These are phyloP conservation scores for Monilinia fructigena DNA, from an alignment of 2,329 filamentous ascomycete genomes.

Conservation along the genomic window DNA sequence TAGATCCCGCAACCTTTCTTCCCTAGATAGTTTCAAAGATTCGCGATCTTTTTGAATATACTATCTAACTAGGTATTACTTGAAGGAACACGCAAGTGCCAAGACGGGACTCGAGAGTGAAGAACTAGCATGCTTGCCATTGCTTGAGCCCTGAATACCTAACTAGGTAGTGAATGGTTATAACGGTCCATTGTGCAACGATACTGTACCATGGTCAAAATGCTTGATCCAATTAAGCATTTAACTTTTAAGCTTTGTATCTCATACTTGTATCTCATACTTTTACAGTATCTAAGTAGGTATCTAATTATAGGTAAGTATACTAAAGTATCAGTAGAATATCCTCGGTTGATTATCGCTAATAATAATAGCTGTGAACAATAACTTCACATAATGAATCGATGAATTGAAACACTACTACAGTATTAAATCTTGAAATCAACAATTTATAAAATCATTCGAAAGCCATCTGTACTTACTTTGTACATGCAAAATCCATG, in stretches of 20 bases:
- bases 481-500: not conserved
- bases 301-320: too few relatives aligned
- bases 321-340: too few relatives aligned
- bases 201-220: not conserved
- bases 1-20: too few relatives aligned
- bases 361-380: not conserved
- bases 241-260: not conserved
- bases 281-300: not conserved
- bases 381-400: not conserved
- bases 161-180: not conserved
- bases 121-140: too few relatives aligned
- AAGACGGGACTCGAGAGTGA: slow-evolving; percentile 6
- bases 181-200: slow-evolving; percentile 1
- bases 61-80: too few relatives aligned
- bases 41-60: too few relatives aligned
- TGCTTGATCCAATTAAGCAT: slow-evolving; percentile 1
- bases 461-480: too few relatives aligned
- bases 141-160: not conserved
- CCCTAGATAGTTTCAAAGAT: too few relatives aligned
- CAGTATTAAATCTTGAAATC: not conserved
- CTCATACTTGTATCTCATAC: not conserved
- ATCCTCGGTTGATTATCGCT: not conserved
- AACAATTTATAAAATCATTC: not conserved
- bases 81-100: slow-evolving; percentile 12
- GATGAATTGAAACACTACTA: not conserved